These are phyloP conservation scores for Colletotrichum cereale DNA, from an alignment of 2,329 filamentous ascomycete genomes.

Conservation along the genomic window DNA sequence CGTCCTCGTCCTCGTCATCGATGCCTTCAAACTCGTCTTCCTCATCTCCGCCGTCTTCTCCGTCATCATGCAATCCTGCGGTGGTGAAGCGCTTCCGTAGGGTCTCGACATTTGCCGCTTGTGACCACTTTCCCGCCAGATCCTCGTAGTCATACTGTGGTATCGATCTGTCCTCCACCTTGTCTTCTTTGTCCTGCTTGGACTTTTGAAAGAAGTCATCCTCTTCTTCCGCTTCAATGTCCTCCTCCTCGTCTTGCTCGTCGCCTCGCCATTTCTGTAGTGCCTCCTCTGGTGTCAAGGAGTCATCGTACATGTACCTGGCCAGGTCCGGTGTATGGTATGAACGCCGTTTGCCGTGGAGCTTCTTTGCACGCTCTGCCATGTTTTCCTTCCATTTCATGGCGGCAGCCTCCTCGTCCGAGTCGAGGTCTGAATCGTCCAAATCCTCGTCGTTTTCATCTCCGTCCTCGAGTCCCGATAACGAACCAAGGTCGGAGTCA, in stretches of 20 bases:
- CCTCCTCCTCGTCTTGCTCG: conserved; percentile 67
- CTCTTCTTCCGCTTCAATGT: conserved; percentile 68
- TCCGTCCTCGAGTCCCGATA: conserved; percentile 71
- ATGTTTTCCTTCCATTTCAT: conserved; percentile 92
- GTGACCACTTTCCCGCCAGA: conserved; percentile 87
- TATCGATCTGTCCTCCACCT: conserved; percentile 83
- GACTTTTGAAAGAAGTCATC: conserved; percentile 76
- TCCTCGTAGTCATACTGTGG: conserved; percentile 84
- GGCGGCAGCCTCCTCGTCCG: conserved; percentile 78
- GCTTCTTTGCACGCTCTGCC: conserved; percentile 76
- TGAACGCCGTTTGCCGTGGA: conserved; percentile 77
- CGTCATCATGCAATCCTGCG: conserved; percentile 61
- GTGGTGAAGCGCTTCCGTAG: conserved; percentile 83
- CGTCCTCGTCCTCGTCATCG: conserved; percentile 63
- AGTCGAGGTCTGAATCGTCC: conserved; percentile 65
- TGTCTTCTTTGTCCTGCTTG: conserved; percentile 74
- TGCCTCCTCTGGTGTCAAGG: conserved; percentile 80
- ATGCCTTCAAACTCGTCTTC: conserved; percentile 63
- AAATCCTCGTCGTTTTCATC: conserved; percentile 60
- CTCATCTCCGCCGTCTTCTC: conserved; percentile 62
- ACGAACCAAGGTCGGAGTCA: conserved; percentile 93
- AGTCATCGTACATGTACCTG: conserved; percentile 88
- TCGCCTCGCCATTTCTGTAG: conserved; percentile 85
- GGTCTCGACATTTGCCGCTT: conserved; percentile 80
- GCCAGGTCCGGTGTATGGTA: conserved; percentile 88